A percentile compares a stretch with the other conserved stretches of the same genome.
These are phyloP conservation scores for Boletus vinaceobasis DNA, from an alignment of 768 basidiomycete species.

Conservation along the genomic window DNA sequence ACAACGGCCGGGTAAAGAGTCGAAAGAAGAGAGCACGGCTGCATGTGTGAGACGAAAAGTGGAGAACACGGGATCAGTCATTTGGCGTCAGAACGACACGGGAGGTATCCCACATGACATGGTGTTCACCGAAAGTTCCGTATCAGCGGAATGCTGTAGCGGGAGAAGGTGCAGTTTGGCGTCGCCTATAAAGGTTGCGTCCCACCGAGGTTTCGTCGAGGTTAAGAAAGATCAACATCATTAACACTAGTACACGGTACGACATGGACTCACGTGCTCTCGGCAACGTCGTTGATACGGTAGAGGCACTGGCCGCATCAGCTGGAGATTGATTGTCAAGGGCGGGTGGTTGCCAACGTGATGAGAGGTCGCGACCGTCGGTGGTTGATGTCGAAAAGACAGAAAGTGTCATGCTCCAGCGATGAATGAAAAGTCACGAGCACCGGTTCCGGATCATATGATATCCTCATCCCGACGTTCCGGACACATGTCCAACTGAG, in stretches of 20 bases:
- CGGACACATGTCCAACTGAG: not conserved
- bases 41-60: not conserved
- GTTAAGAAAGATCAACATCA: not conserved
- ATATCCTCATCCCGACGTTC: not conserved
- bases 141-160: not conserved
- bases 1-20: not conserved
- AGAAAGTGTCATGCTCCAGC: not conserved
- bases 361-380: not conserved
- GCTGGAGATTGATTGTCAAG: not conserved
- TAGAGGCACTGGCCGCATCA: not conserved
- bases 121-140: not conserved
- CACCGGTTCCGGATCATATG: not conserved
- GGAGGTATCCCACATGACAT: not conserved
- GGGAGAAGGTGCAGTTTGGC: not conserved
- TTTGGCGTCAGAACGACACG: not conserved
- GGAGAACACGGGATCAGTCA: slow-evolving; percentile 1
- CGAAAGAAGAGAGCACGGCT: not conserved
- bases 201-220: not conserved
- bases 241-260: no score
- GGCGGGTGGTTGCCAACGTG: not conserved
- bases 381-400: not conserved
- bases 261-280: not conserved
- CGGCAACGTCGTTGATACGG: not conserved
- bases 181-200: not conserved
- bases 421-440: no score